These are phyloP conservation scores for Fraxinus angustifolia DNA, from an alignment of 305 asterid species.

Conservation along the genomic window DNA sequence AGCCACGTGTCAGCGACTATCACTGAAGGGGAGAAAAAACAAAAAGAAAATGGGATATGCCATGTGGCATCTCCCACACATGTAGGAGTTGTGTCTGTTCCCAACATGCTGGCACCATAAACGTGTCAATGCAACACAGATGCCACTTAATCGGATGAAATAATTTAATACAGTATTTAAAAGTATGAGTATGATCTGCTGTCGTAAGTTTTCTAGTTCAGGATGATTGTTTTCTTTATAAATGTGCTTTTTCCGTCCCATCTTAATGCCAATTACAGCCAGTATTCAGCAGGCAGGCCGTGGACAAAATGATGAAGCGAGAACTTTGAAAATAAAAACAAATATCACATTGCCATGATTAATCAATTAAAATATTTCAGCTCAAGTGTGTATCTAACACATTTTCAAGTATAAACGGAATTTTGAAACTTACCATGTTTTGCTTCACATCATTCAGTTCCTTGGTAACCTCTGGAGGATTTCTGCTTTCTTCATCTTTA, in stretches of 20 bases:
- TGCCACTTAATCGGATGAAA: neutral
- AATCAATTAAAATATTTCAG: constrained; percentile 2
- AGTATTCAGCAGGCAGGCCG: neutral
- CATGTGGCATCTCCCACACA: neutral
- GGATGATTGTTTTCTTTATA: neutral
- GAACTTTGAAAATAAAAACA: neutral
- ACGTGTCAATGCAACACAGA: neutral
- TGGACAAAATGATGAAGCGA: neutral
- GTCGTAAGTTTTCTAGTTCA: neutral
- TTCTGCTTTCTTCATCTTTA: constrained; percentile 83
- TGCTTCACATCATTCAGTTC: constrained; percentile 96
- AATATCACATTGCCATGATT: neutral
- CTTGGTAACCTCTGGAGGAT: constrained; percentile 73
- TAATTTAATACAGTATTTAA: neutral
- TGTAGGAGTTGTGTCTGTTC: neutral
- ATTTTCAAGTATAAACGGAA: constrained; percentile 10
- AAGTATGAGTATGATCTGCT: neutral
- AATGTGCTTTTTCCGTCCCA: neutral
- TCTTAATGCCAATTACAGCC: neutral
- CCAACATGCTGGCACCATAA: neutral
- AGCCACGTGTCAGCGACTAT: neutral
- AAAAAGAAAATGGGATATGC: neutral
- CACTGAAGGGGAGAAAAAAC: neutral
- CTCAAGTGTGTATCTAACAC: neutral
- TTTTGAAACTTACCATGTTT: constrained; percentile 56